Evolutionary conservation across 2,329 filamentous ascomycete genomes (phyloP), one percentile per base, ranked within the genome.

Genomic region (Orbilia quercus): DNA sequence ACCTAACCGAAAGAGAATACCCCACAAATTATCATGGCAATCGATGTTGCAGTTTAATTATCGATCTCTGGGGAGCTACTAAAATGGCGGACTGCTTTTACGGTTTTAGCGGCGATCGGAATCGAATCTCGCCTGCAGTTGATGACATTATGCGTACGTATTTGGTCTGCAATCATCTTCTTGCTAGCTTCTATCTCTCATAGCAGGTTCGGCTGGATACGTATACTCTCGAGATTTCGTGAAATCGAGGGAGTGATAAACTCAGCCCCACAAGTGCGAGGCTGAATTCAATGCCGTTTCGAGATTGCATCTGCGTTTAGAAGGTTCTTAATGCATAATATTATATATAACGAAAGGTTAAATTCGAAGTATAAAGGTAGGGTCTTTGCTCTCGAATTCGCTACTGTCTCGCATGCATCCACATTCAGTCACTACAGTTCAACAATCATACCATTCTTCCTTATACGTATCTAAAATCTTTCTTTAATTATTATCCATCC

Each of bases 241-340:
- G 9, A 31, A 31, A 31, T 9, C 28, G n/a, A n/a, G n/a, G n/a
- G n/a, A n/a, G n/a, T n/a, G n/a, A n/a, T n/a, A 31, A 31, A 31
- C 9, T 4, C 38, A 6, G 12, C 5, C 38, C 38, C 12, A 14
- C 12, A 42, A 42, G 38, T 5, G n/a, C n/a, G 38, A 14, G 38
- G 3, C n/a, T 42, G 38, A 4, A 42, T 42, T 42, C 38, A 42
- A 42, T 42, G 38, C 38, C n/a, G n/a, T n/a, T n/a, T n/a, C n/a
- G n/a, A n/a, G n/a, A n/a, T n/a, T n/a, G n/a, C n/a, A n/a, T n/a
- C n/a, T n/a, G n/a, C n/a, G n/a, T n/a, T n/a, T n/a, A n/a, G n/a
- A n/a, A n/a, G n/a, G n/a, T n/a, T n/a, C n/a, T n/a, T n/a, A n/a
- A n/a, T n/a, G n/a, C n/a, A n/a, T n/a, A n/a, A n/a, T n/a, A n/a